A percentile compares a stretch with the other conserved stretches of the same genome.
Conservation (phyloP, 306 rosid species). For the Sicyos edulis region DNA sequence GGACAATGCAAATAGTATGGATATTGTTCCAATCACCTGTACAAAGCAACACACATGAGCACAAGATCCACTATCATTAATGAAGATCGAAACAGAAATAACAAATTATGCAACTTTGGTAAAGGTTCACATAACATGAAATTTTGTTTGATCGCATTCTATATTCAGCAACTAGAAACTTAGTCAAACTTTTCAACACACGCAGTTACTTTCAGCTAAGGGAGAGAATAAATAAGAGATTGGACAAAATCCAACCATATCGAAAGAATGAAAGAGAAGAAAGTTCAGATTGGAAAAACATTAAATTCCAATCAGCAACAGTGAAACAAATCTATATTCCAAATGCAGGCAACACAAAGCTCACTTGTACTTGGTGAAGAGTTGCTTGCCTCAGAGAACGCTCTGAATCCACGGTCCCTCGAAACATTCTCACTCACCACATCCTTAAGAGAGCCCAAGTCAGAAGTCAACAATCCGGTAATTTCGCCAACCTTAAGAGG, state of each 20-base stretch:
- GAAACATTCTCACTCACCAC: conserved; percentile 79
- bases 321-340: conserved; percentile 30
- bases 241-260: conserved; percentile 5
- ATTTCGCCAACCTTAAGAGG: conserved; percentile 73
- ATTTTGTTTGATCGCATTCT: not conserved
- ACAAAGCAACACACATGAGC: conserved; percentile 30
- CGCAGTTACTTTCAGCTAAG: not conserved
- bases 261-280: not conserved
- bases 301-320: conserved; percentile 12
- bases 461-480: conserved; percentile 86
- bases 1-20: conserved; percentile 68
- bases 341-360: conserved; percentile 71
- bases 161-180: conserved; percentile 4
- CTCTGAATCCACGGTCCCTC: conserved; percentile 96
- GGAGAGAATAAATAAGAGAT: not conserved
- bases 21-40: conserved; percentile 77
- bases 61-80: conserved; percentile 8
- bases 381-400: conserved; percentile 98
- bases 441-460: conserved; percentile 73
- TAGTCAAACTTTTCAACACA: conserved; percentile 15
- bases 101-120: not conserved
- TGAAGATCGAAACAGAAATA: not conserved
- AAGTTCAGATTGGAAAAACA: conserved; percentile 6
- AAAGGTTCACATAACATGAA: not conserved
- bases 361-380: conserved; percentile 87